phyloP scores from a whole-genome alignment of 257 asterid species.

The Solanum dulcamara region DNA sequence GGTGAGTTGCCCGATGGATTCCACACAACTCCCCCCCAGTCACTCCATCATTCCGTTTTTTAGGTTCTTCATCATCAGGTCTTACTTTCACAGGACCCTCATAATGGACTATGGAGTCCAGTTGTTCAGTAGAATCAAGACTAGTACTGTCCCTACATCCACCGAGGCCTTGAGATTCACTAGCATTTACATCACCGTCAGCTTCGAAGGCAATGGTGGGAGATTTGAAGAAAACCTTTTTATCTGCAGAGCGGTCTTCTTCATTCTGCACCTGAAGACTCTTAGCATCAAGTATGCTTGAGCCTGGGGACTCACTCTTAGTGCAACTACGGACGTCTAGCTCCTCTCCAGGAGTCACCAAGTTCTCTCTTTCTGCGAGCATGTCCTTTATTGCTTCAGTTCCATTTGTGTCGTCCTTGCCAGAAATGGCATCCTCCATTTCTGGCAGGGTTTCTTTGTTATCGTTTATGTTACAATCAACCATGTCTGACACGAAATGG shows the following conservation, averaged over 20 bases:
- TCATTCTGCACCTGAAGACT: not conserved
- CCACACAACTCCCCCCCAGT: conserved; percentile 11
- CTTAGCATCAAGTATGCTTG: not conserved
- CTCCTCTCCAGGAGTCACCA: not conserved
- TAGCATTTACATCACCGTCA: not conserved
- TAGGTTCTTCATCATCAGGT: conserved; percentile 15
- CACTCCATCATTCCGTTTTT: conserved; percentile 7
- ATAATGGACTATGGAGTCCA: not conserved
- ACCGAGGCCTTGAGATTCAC: not conserved
- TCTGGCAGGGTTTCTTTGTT: conserved; percentile 10
- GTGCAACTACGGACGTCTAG: not conserved
- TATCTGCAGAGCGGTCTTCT: not conserved
- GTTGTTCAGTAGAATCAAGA: not conserved
- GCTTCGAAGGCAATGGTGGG: not conserved
- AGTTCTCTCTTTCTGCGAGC: not conserved
- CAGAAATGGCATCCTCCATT: not conserved
- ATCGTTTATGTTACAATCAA: conserved; percentile 14
- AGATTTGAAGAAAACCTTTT: not conserved
- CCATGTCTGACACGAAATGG: not conserved
- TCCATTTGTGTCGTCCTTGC: not conserved
- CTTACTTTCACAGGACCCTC: not conserved
- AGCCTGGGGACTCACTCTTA: not conserved
- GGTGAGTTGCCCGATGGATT: not conserved
- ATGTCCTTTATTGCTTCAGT: not conserved
- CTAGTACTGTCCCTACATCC: not conserved